Base-by-base conservation (phyloP, 257 asterid genomes). In the Knoxia roxburghii region DNA sequence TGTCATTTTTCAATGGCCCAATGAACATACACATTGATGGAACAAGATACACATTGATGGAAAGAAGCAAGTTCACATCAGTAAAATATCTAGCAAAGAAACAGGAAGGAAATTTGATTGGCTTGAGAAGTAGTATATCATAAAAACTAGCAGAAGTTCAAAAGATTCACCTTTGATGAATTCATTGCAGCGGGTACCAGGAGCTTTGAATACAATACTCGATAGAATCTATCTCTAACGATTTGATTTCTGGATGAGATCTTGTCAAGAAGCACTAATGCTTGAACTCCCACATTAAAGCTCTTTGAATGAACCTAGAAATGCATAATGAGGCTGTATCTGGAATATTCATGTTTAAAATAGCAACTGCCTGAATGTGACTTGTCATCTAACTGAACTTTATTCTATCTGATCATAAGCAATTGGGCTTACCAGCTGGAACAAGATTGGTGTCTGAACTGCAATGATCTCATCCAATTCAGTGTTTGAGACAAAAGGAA, bases 271-370 rank as follows among this genome's bases (percentile, higher is more conserved):
- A 90, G 96, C 95, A 94, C 86, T 68, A 94, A 70, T 67, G 99
- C 97, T 82, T 94, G 97, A 78, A 94, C 92, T 75, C 97, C 99
- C 73, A 94, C 90, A 54, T 94, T 94, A 76, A 94, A 90, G 84
- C 88, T 94, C 83, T 73, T 90, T 15, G 99, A 94, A 75, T 94
- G 97, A 78, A 87, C 99, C 99, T 93, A 81, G 65, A 59, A 61
- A 72, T 57, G 33, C 54, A 79, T 55, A 61, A 57, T 37, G 62
- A 68, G 67, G 48, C 37, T 32, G 35, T 58, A 64, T 45, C 35
- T n/a, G 41, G 55, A 72, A 67, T 7, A 30, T 20, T n/a, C 27
- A 5, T 5, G 43, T 64, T 32, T 10, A 33, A 33, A 33, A 41
- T 51, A 50, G 39, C 10, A 54, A 26, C 12, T 18, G 11, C 68